These are phyloP conservation scores for Aspergillus uvarum DNA, from an alignment of 2,329 filamentous ascomycete species.

Conservation along the genomic window DNA sequence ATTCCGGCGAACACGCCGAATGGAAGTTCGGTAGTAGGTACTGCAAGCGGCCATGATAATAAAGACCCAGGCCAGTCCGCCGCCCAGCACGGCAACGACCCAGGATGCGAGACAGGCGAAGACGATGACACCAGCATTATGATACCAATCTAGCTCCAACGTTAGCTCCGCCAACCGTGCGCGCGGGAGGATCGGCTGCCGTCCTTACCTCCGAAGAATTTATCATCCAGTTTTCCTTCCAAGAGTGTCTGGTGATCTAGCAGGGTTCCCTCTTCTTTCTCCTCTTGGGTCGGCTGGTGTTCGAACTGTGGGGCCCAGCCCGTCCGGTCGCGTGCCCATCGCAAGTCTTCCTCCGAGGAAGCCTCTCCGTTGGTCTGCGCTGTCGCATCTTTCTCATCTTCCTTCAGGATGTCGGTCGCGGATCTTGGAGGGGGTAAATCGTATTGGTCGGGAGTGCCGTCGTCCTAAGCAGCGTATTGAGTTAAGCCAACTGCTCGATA, in stretches of 20 bases:
- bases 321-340: conserved; percentile 60
- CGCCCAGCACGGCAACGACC: conserved; percentile 84
- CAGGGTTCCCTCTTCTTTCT: conserved; percentile 61
- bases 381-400: conserved; percentile 57
- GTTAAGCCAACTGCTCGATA: background rate
- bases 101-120: conserved; percentile 90
- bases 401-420: conserved; percentile 41
- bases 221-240: conserved; percentile 80
- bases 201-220: conserved; percentile 76
- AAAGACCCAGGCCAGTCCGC: conserved; percentile 89
- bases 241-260: conserved; percentile 86
- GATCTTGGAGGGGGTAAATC: conserved; percentile 75
- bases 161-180: background rate
- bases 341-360: conserved; percentile 55
- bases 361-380: conserved; percentile 53
- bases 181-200: background rate
- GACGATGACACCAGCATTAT: conserved; percentile 90
- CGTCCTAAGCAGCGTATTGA: conserved; percentile 50
- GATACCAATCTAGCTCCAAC: conserved; percentile 84
- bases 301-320: conserved; percentile 91
- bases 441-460: conserved; percentile 66
- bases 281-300: conserved; percentile 52
- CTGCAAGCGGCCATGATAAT: conserved; percentile 88
- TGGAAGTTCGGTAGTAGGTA: conserved; percentile 95
- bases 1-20: conserved; percentile 89